Conservation (phyloP, 2,329 filamentous ascomycete genomes). For the Fusarium tuaranense region DNA sequence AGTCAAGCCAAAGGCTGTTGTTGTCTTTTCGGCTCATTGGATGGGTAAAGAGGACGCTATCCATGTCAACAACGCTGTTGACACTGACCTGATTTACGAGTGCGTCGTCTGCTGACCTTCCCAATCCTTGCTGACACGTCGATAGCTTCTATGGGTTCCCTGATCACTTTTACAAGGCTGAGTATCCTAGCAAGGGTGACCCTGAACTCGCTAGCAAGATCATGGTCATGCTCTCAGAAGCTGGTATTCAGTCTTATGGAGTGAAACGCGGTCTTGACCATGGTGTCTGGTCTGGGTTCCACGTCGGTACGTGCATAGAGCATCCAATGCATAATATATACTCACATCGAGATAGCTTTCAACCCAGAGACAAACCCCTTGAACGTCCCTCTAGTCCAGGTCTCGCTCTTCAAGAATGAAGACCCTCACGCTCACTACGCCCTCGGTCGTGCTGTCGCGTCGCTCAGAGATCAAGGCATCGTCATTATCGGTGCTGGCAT, state of each 20-base stretch:
- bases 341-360: slow-evolving; percentile 60
- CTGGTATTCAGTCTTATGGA: slow-evolving; percentile 69
- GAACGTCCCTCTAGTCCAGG: slow-evolving; percentile 76
- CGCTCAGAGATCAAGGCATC: slow-evolving; percentile 75
- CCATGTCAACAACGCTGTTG: slow-evolving; percentile 73
- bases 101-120: slow-evolving; percentile 39
- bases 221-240: slow-evolving; percentile 63
- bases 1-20: slow-evolving; percentile 77
- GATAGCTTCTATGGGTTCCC: slow-evolving; percentile 78
- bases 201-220: slow-evolving; percentile 70
- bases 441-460: slow-evolving; percentile 73
- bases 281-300: slow-evolving; percentile 79
- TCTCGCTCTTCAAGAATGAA: slow-evolving; percentile 75
- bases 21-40: slow-evolving; percentile 85
- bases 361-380: slow-evolving; percentile 71
- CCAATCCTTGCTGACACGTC: slow-evolving; percentile 25
- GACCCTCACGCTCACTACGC: slow-evolving; percentile 74
- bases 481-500: slow-evolving; percentile 79
- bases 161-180: slow-evolving; percentile 73
- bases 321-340: neutral
- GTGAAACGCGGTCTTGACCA: slow-evolving; percentile 78
- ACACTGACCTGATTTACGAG: slow-evolving; percentile 78
- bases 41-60: slow-evolving; percentile 68
- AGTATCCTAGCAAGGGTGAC: slow-evolving; percentile 73
- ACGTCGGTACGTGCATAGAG: slow-evolving; percentile 49